phyloP scores from a whole-genome alignment of 495 filamentous ascomycete species.

The Penicillium malachiteum region DNA sequence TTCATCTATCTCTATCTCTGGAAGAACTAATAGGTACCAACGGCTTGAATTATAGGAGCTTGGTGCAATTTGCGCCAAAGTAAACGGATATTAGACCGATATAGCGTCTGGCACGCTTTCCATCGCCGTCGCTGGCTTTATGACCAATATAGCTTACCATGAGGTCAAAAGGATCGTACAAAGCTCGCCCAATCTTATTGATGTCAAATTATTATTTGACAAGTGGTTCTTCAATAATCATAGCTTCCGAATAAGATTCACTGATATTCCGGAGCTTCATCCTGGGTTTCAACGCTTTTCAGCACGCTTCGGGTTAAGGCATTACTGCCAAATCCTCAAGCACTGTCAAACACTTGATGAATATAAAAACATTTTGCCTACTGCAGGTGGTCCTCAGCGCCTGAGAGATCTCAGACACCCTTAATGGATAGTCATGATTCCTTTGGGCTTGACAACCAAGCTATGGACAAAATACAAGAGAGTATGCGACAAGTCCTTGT shows the following conservation, averaged over 20 bases:
- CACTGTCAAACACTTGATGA: background rate
- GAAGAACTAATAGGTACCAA: background rate
- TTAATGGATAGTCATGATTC: no score
- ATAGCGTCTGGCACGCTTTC: background rate
- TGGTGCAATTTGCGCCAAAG: background rate
- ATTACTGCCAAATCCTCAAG: background rate
- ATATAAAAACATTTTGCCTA: background rate
- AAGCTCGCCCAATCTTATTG: background rate
- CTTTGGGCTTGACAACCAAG: no score
- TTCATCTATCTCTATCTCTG: background rate
- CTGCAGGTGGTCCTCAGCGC: background rate
- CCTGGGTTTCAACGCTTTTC: background rate
- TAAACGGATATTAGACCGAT: background rate
- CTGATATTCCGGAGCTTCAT: background rate
- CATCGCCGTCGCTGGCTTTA: no score
- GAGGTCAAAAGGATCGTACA: background rate
- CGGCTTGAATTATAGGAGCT: background rate
- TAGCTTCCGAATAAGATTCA: background rate
- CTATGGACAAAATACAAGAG: no score
- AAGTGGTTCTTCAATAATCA: background rate
- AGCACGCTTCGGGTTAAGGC: background rate
- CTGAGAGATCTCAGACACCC: no score
- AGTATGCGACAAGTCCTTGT: no score
- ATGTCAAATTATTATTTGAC: background rate
- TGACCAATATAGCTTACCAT: constrained; percentile 1